Conservation (phyloP, 495 filamentous ascomycete species). For the Lentithecium fluviatile region DNA sequence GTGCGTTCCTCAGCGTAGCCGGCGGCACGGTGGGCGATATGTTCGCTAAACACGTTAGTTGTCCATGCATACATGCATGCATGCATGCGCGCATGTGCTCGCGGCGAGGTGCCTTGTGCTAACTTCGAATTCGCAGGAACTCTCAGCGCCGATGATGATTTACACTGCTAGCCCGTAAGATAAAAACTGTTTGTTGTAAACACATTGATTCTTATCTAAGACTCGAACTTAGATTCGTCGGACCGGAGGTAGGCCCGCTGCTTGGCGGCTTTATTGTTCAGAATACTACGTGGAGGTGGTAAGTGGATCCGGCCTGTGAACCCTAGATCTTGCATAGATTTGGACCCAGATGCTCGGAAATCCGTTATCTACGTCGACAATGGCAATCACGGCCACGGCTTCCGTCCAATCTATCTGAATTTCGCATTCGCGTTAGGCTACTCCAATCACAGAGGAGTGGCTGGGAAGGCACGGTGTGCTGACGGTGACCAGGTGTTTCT, state of each 20-base stretch:
- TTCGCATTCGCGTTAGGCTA: too few relatives aligned
- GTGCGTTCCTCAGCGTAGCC: conserved; percentile 84
- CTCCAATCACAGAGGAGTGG: too few relatives aligned
- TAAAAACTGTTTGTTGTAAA: too few relatives aligned
- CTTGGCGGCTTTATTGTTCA: conserved; percentile 76
- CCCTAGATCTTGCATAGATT: not conserved
- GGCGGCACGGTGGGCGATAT: conserved; percentile 91
- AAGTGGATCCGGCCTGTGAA: not conserved
- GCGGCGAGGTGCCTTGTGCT: not conserved
- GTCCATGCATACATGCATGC: not conserved
- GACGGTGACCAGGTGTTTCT: conserved; percentile 62
- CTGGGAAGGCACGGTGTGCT: not conserved
- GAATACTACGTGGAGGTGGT: conserved; percentile 74
- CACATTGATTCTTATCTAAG: too few relatives aligned
- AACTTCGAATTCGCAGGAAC: conserved; percentile 52
- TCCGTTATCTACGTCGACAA: not conserved
- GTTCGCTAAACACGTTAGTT: conserved; percentile 54
- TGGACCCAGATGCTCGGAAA: not conserved
- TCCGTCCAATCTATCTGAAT: too few relatives aligned
- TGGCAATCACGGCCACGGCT: not conserved
- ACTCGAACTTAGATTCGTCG: too few relatives aligned
- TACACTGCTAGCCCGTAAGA: conserved; percentile 79
- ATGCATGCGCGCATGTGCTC: not conserved
- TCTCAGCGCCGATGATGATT: conserved; percentile 76
- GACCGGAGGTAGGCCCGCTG: conserved; percentile 59